phyloP scores from a whole-genome alignment of 441 rosid species.

The Euphorbia celastroides region DNA sequence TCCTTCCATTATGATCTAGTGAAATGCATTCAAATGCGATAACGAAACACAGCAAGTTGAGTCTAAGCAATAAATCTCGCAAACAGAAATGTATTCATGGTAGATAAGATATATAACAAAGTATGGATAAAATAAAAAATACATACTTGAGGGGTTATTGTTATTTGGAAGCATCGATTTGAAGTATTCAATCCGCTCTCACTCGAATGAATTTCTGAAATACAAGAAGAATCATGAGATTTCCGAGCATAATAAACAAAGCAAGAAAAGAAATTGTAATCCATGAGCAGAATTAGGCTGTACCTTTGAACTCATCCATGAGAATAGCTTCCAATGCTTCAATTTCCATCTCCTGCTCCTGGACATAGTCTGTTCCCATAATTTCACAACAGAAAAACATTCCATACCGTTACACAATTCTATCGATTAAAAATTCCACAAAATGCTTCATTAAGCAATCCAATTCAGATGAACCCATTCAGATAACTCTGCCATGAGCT shows the following conservation, averaged over 20 bases:
- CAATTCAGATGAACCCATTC: not conserved
- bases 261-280: conserved; percentile 13
- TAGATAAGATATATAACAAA: not conserved
- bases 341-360: conserved; percentile 95
- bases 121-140: not conserved
- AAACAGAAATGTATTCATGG: no score
- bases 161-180: conserved; percentile 70
- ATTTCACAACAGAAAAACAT: conserved; percentile 5
- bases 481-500: not conserved
- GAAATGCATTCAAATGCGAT: not conserved
- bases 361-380: conserved; percentile 50
- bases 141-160: conserved; percentile 64
- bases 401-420: not conserved
- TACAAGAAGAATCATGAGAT: conserved; percentile 13
- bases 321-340: conserved; percentile 96
- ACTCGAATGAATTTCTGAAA: conserved; percentile 73
- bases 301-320: conserved; percentile 93
- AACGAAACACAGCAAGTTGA: not conserved
- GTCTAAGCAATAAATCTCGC: not conserved
- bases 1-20: not conserved
- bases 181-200: conserved; percentile 94
- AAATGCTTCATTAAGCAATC: not conserved
- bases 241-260: not conserved
- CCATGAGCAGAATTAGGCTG: not conserved
- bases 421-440: not conserved